phyloP scores from a whole-genome alignment of 169 alveolate genomes.

The Theileria sp. region DNA sequence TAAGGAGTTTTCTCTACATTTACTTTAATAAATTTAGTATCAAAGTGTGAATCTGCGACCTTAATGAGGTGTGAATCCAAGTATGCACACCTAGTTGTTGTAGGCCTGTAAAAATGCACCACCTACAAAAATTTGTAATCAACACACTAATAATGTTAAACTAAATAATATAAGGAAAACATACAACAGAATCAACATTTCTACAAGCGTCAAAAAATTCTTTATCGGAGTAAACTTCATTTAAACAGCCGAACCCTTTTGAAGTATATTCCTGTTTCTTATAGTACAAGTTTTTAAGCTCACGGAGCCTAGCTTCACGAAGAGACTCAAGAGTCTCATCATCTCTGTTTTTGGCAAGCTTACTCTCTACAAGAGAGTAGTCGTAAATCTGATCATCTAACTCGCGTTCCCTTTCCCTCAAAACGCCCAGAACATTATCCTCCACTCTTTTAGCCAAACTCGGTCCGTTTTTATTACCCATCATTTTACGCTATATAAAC shows the following conservation, averaged over 20 bases:
- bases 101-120: conserved; percentile 75
- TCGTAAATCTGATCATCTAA: conserved; percentile 65
- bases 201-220: conserved; percentile 75
- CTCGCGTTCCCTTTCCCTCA: conserved; percentile 73
- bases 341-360: conserved; percentile 64
- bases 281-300: conserved; percentile 65
- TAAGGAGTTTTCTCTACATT: conserved; percentile 77
- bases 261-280: conserved; percentile 62
- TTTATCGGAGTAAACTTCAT: conserved; percentile 73
- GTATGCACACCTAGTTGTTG: conserved; percentile 74
- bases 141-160: not conserved
- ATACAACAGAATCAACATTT: conserved; percentile 64
- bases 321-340: conserved; percentile 72
- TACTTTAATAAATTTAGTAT: conserved; percentile 71
- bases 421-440: conserved; percentile 56
- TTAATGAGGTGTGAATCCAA: conserved; percentile 66
- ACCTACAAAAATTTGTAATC: conserved; percentile 25
- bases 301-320: conserved; percentile 68
- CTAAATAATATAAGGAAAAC: not conserved
- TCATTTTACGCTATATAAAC: not conserved
- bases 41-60: conserved; percentile 61
- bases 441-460: conserved; percentile 38
- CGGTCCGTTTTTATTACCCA: not conserved
- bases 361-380: conserved; percentile 62
- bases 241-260: conserved; percentile 72